phyloP scores from a whole-genome alignment of 2,329 filamentous ascomycete genomes.

The Aspergillus pseudoviridinutans region DNA sequence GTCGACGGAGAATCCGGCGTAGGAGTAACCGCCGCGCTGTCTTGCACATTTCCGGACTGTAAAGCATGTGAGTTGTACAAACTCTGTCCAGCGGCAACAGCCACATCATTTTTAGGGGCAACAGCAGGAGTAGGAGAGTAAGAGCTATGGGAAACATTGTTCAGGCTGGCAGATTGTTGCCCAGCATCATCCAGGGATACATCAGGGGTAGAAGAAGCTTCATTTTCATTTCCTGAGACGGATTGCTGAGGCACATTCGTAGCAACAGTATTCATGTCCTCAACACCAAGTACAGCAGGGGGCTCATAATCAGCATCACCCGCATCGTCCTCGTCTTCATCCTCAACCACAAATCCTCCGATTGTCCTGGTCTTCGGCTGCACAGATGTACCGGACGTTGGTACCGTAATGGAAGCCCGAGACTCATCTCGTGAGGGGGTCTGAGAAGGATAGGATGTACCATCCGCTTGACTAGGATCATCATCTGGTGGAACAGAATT shows the following conservation, averaged over 20 bases:
- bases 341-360: conserved; percentile 61
- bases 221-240: conserved; percentile 54
- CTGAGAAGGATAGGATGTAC: conserved; percentile 27
- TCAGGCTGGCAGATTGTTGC: conserved; percentile 46
- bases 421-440: conserved; percentile 34
- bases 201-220: conserved; percentile 54
- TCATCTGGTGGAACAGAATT: conserved; percentile 22
- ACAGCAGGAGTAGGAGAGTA: conserved; percentile 43
- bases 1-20: conserved; percentile 43
- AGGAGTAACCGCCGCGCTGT: conserved; percentile 36
- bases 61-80: conserved; percentile 33
- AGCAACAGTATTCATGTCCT: conserved; percentile 47
- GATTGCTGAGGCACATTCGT: conserved; percentile 50
- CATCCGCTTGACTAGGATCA: conserved; percentile 26
- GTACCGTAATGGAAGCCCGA: conserved; percentile 29
- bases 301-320: conserved; percentile 52
- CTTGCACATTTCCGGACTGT: conserved; percentile 29
- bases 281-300: conserved; percentile 46
- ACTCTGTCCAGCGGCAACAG: conserved; percentile 33
- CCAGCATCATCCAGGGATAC: conserved; percentile 58
- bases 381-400: conserved; percentile 28
- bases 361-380: conserved; percentile 49
- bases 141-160: conserved; percentile 50
- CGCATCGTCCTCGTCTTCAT: conserved; percentile 56
- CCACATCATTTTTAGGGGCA: conserved; percentile 42